phyloP scores from a whole-genome alignment of 2,329 filamentous ascomycete genomes.

The Fusarium tuaranense region DNA sequence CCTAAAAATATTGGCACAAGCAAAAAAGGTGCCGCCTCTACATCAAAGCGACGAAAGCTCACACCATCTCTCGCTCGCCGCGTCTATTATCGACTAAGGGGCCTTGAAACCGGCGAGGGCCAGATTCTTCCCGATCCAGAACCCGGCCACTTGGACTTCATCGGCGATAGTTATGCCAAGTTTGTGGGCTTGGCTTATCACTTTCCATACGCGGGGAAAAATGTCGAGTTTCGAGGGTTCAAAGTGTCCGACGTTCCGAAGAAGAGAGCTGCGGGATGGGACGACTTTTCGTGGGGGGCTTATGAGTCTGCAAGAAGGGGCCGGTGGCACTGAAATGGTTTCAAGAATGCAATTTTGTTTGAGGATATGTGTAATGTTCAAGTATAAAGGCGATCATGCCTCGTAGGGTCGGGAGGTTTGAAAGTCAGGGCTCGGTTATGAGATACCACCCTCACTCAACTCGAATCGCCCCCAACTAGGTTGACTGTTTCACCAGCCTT shows the following conservation, averaged over 20 bases:
- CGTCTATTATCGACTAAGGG: conserved; percentile 14
- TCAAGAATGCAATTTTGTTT: not conserved
- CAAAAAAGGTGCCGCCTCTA: not conserved
- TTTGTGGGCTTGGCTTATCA: conserved; percentile 12
- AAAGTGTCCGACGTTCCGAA: conserved; percentile 12
- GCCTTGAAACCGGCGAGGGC: conserved; percentile 20
- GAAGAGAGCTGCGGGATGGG: not conserved
- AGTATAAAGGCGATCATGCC: too few relatives aligned
- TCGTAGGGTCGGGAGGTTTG: too few relatives aligned
- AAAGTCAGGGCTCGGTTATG: too few relatives aligned
- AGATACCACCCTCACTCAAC: not conserved
- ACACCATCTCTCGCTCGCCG: conserved; percentile 8
- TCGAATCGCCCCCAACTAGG: not conserved
- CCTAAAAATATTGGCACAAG: not conserved
- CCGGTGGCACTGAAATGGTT: not conserved
- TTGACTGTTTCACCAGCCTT: not conserved
- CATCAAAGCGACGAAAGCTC: not conserved
- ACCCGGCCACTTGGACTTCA: conserved; percentile 17
- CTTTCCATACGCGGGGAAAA: not conserved
- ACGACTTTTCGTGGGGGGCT: not conserved
- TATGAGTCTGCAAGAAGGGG: not conserved
- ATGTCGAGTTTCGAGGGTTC: conserved; percentile 20
- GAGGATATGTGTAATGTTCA: not conserved
- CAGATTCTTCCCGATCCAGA: not conserved
- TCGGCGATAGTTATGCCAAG: not conserved